A percentile compares a stretch with the other conserved stretches of the same genome.
Conservation (phyloP, 2,329 filamentous ascomycete species). For the Mycosphaerella sp. region DNA sequence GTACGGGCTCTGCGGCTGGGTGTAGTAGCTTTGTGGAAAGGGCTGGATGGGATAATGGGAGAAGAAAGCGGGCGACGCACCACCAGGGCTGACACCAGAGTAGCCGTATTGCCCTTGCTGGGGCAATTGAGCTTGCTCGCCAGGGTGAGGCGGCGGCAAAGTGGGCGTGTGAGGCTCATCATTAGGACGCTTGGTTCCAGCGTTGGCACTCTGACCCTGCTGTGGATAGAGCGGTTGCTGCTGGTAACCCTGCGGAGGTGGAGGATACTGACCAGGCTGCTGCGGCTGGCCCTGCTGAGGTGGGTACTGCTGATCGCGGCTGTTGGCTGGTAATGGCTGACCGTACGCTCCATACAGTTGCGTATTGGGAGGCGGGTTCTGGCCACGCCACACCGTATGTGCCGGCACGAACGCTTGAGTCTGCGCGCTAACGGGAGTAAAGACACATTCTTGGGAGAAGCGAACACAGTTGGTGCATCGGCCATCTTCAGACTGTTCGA, state of each 20-base stretch:
- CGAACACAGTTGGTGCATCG: constrained; percentile 66
- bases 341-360: constrained; percentile 49
- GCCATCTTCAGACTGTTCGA: constrained; percentile 64
- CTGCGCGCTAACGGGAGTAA: constrained; percentile 67
- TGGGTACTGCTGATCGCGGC: constrained; percentile 29
- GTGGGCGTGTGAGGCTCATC: constrained; percentile 48
- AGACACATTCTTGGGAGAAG: constrained; percentile 71
- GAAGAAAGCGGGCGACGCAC: constrained; percentile 41
- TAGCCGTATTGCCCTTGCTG: constrained; percentile 34
- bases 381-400: constrained; percentile 55
- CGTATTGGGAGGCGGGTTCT: constrained; percentile 36
- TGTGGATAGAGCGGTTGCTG: constrained; percentile 38
- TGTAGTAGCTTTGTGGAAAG: constrained; percentile 36
- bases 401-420: constrained; percentile 68
- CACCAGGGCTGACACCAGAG: constrained; percentile 41
- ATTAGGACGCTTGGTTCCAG: constrained; percentile 40
- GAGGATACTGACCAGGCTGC: constrained; percentile 34
- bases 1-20: constrained; percentile 37
- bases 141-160: constrained; percentile 44
- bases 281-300: constrained; percentile 29
- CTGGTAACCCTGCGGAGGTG: constrained; percentile 38
- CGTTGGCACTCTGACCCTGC: constrained; percentile 15
- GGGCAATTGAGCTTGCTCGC: constrained; percentile 36
- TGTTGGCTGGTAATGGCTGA: constrained; percentile 41
- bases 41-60: constrained; percentile 36